phyloP scores from a whole-genome alignment of 2,329 filamentous ascomycete genomes.

The Aspergillus phoenicis region DNA sequence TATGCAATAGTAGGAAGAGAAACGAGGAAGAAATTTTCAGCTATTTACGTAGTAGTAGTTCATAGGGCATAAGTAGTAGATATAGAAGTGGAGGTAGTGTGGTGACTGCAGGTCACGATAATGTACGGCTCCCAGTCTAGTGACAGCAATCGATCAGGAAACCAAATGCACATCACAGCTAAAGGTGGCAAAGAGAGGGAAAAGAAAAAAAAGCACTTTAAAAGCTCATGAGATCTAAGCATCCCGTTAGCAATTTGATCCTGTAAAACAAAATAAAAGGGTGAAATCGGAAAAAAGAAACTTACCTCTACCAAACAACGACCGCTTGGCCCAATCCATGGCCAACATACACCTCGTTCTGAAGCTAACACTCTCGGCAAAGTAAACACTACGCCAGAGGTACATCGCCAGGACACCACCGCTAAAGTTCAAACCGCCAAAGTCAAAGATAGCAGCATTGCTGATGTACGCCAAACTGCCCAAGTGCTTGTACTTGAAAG shows the following conservation, averaged over 20 bases:
- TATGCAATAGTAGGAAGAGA: no score
- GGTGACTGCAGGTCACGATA: no score
- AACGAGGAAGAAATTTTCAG: no score
- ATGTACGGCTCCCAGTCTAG: no score
- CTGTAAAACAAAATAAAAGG: not conserved
- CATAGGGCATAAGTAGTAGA: no score
- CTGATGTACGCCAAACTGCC: slow-evolving; percentile 93
- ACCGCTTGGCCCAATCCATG: slow-evolving; percentile 99
- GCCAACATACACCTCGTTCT: slow-evolving; percentile 84
- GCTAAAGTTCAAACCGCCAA: slow-evolving; percentile 73
- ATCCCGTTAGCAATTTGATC: slow-evolving; percentile 9
- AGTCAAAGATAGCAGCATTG: slow-evolving; percentile 93
- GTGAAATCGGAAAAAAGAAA: slow-evolving; percentile 19
- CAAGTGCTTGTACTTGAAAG: slow-evolving; percentile 91
- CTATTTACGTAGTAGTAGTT: no score
- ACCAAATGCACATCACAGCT: no score
- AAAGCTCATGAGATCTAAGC: slow-evolving; percentile 57
- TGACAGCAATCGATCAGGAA: no score
- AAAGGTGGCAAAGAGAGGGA: not conserved
- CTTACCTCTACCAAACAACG: slow-evolving; percentile 91
- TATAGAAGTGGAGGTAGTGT: no score
- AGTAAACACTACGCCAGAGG: slow-evolving; percentile 94
- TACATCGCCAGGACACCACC: slow-evolving; percentile 93
- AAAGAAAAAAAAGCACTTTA: slow-evolving; percentile 27
- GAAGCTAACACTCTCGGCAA: slow-evolving; percentile 94